Evolutionary conservation across 2,329 filamentous ascomycete species (phyloP), one percentile per base, ranked within the genome.

Genomic region (Aspergillus sp.): DNA sequence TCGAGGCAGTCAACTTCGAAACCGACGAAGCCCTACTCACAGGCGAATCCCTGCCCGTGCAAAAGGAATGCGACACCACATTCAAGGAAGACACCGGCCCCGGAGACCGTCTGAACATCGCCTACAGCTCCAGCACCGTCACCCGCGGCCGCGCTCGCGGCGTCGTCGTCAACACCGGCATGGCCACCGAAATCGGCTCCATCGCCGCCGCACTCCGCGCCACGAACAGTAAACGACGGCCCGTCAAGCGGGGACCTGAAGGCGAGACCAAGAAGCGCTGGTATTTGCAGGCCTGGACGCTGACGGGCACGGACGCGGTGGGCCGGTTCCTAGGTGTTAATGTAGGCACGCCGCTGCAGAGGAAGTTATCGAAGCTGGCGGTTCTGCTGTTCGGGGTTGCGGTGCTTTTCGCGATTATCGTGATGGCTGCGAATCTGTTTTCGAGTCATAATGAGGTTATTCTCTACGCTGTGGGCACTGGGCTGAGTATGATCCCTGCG

Each of bases 281-380:
- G 65, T 83, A 85, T 55, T 69, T 79, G 11, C 74, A 82, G 65
- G 79, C 80, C 3, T 81, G 78, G 72, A 70, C 77, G 19, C 70
- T 82, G 56, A 87, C 84, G 3, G 70, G 80, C 40, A 80, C 77
- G 14, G 84, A 88, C 68, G 82, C 82, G 5, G 72, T 87, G 55
- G 85, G 84, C 3, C 79, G 81, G 35, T 88, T 90, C 68, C 78
- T 90, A 6, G 87, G 88, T 52, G 81, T 90, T 57, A 87, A 84
- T 55, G 82, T 88, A 11, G 88, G 88, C 45, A 90, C 88, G 14
- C 88, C 88, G 3, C 78, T 90, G n/a, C 86, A 90, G 71, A 81
- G 83, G 64, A 89, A 88, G 67, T 77, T 90, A 15, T 88, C 86
- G 45, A 84, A 84, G 68, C 80, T 90, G 51, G 88, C 88, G 19